Evolutionary conservation across 176 grass and related monocot genomes (phyloP).

Genomic region (Oryza glumipatula): DNA sequence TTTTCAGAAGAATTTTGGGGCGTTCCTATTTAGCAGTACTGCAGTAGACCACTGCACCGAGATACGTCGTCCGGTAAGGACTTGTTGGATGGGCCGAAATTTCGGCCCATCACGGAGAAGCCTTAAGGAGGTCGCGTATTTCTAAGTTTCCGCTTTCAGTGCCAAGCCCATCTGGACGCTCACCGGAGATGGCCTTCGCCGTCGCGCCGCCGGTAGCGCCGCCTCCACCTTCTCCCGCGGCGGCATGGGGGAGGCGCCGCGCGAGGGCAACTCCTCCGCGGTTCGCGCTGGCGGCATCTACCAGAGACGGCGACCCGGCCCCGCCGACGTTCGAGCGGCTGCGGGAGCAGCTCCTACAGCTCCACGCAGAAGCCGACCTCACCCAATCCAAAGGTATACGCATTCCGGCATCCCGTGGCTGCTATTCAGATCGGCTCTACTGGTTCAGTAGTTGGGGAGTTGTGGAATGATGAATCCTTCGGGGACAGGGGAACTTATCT

Average conservation of each 20-base stretch:
- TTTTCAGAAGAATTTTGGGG: background rate
- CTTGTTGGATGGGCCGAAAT: background rate
- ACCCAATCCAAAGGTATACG: conserved; percentile 75
- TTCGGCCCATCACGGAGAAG: background rate
- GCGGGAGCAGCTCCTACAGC: conserved; percentile 76
- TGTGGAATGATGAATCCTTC: background rate
- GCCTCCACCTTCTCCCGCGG: background rate
- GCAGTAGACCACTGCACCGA: background rate
- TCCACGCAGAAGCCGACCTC: conserved; percentile 74
- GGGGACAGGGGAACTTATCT: background rate
- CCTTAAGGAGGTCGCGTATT: background rate
- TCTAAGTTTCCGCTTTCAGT: background rate
- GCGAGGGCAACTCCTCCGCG: conserved; percentile 9
- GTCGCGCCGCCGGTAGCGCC: conserved; percentile 11
- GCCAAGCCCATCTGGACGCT: background rate
- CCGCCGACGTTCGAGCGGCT: conserved; percentile 43
- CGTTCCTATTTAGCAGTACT: background rate
- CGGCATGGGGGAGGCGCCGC: conserved; percentile 7
- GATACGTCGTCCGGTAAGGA: background rate
- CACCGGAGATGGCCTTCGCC: conserved; percentile 41
- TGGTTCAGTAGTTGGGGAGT: background rate
- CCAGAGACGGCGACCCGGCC: background rate
- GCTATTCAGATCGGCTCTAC: background rate
- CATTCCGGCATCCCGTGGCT: background rate
- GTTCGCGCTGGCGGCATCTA: conserved; percentile 30